Evolutionary conservation across 1,284 basidiomycete genomes (phyloP), one percentile per base, ranked within the genome.

Genomic region (Leccinum subatratum): DNA sequence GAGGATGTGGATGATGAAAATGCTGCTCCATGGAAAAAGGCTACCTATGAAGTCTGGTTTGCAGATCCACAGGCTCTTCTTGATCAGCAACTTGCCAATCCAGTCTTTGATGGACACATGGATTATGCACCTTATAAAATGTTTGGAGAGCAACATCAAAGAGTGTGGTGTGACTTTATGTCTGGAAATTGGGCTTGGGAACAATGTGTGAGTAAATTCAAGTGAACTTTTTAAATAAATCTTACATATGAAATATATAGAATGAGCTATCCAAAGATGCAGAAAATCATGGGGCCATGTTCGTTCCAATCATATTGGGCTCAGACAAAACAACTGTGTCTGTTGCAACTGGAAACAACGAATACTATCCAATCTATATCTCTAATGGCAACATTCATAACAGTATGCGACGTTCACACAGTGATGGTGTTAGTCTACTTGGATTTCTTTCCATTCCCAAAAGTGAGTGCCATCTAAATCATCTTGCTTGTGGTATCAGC

Each of bases 241-340:
- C n/a, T 60, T n/a, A 60, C 2, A 14, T 37, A 1, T 7, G 39
- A 11, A 37, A 22, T 12, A 34, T 22, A 9, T 22, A 60, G 32
- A 22, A 60, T 60, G n/a, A 58, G 14, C 18, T 58, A 30, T 16
- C 57, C 18, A 60, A 60, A 16, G 59, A 61, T 8, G 9, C 6
- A 6, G 34, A 22, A 39, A 61, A 22, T 22, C 34, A 61, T 61
- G 16, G 59, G 34, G 12, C 59, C 1, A 61, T 25, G 5, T 67
- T 69, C 4, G 32, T 69, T 1, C 68, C 25, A 0, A 16, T 69
- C 1, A 42, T 69, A 3, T 34, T 69, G 2, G 65, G 61, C 9
- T 64, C 62, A 7, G 45, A 69, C 48, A 69, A 70, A 22, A 69
- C 51, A 2, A 69, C 62, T 0, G 48, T 68, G 0, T 63, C 63